These are phyloP conservation scores for Mortierella sp. DNA, from an alignment of 371 early-diverging fungal genomes.

Conservation along the genomic window DNA sequence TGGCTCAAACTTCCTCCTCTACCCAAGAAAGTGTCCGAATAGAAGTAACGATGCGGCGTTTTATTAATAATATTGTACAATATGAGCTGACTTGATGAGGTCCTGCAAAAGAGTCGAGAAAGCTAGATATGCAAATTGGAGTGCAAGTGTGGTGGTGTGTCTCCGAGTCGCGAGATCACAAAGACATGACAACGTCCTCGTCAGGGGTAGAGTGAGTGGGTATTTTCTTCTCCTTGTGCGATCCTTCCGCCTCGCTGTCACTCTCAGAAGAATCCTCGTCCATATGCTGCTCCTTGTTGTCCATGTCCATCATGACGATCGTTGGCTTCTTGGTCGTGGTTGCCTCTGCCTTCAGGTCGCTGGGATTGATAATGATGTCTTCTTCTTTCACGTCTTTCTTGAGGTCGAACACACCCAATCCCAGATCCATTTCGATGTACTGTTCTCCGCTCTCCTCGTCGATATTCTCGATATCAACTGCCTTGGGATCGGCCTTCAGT, in stretches of 20 bases:
- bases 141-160: too few species aligned
- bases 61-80: conserved; percentile 40
- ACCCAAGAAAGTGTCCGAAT: conserved; percentile 20
- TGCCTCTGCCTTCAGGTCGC: conserved; percentile 4
- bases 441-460: conserved; percentile 57
- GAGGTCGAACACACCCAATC: conserved; percentile 56
- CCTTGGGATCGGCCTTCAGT: conserved; percentile 45
- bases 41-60: conserved; percentile 6
- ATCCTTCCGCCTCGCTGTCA: neutral
- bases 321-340: conserved; percentile 31
- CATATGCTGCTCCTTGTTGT: conserved; percentile 18
- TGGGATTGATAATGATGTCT: conserved; percentile 55
- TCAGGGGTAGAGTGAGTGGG: conserved; percentile 16
- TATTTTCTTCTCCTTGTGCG: conserved; percentile 15
- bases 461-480: conserved; percentile 58
- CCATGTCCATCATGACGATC: conserved; percentile 50
- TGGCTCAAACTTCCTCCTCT: conserved; percentile 48
- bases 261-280: conserved; percentile 10
- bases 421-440: conserved; percentile 59
- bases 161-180: neutral
- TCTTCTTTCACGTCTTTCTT: conserved; percentile 55
- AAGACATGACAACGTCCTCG: conserved; percentile 40
- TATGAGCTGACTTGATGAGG: conserved; percentile 9
- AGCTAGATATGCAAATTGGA: conserved; percentile 13
- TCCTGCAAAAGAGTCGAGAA: neutral